A percentile compares a stretch with the other conserved stretches of the same genome.
phyloP scores from a whole-genome alignment of 2,329 filamentous ascomycete species.

The Gnomoniopsis sp. region DNA sequence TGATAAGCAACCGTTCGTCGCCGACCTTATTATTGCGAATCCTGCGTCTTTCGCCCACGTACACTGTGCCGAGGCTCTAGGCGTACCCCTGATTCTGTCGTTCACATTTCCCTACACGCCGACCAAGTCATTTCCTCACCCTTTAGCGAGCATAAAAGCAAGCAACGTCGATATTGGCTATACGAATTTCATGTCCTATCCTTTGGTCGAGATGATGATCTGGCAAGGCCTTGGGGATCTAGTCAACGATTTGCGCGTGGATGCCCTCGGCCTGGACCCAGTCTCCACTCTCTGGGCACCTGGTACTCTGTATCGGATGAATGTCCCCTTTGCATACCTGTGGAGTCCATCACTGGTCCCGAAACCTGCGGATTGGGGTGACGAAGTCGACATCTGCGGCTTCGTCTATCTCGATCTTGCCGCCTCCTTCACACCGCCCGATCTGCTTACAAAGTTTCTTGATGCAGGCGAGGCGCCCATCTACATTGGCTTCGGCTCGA shows the following conservation, averaged over 20 bases:
- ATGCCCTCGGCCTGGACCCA: constrained; percentile 67
- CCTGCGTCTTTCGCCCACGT: constrained; percentile 76
- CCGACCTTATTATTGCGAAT: constrained; percentile 82
- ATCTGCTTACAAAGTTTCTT: constrained; percentile 54
- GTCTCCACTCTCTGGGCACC: constrained; percentile 76
- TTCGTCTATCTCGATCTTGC: constrained; percentile 75
- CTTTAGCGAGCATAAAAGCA: constrained; percentile 70
- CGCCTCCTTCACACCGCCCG: constrained; percentile 55
- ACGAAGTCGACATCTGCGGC: constrained; percentile 69
- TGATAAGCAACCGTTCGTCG: constrained; percentile 58
- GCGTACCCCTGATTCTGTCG: constrained; percentile 78
- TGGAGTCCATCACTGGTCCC: constrained; percentile 66
- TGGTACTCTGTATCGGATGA: constrained; percentile 66
- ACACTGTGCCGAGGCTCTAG: constrained; percentile 75
- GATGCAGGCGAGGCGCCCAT: constrained; percentile 55
- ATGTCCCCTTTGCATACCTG: constrained; percentile 73
- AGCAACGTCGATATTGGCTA: constrained; percentile 70
- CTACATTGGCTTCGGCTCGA: constrained; percentile 75
- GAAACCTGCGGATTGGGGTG: constrained; percentile 66
- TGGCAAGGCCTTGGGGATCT: constrained; percentile 86
- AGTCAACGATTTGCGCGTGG: constrained; percentile 69
- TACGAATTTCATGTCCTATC: constrained; percentile 78
- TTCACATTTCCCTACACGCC: constrained; percentile 84
- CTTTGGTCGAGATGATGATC: constrained; percentile 79
- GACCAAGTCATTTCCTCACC: constrained; percentile 73